Base-by-base conservation (phyloP, 1,284 basidiomycete species). In the Mycosarcoma maydis region DNA sequence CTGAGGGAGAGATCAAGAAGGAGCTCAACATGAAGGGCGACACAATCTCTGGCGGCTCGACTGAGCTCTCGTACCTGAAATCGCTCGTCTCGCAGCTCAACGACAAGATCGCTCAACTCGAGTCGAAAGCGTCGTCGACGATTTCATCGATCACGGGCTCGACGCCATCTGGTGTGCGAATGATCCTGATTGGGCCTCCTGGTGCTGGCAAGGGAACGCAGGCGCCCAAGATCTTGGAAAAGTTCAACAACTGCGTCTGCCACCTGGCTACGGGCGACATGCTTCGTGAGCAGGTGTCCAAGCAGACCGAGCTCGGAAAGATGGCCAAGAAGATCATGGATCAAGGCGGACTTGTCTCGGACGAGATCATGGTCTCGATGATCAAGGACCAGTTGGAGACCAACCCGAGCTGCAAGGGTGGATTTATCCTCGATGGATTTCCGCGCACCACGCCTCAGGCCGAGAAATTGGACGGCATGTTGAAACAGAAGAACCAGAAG, bases 141-240 rank as follows among this genome's bases (percentile, higher is more conserved):
- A 32, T 69, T 11, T 52, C 64, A 4, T 52, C 56, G 20, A 38
- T 60, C 43, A 58, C 70, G 11, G 55, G 50, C 22, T 38, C 44
- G 29, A 26, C 55, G 14, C 48, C 32, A 2, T 43, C 74, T 19
- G 80, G 80, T 26, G 76, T 80, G 34, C 87, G 94, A 52, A 90
- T 94, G 73, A 92, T 98, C 78, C 87, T 98, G 72, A 87, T 98
- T 78, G 95, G 95, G 60, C 95, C 95, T 72, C 95, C 95, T 43
- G 95, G 95, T 78, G 92, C 95, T 77, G 94, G 94, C 92, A 98
- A 98, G 87, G 95, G 95, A 42, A 98, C 95, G 2, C 95, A 98
- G 84, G 95, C 94, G 2, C 95, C 96, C 22, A 88, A 87, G 83
- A 95, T 98, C 84, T 88, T 90, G 48, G 90, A 94, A 70, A 88